phyloP scores from a whole-genome alignment of 441 rosid species.

The Corymbia citriodora region DNA sequence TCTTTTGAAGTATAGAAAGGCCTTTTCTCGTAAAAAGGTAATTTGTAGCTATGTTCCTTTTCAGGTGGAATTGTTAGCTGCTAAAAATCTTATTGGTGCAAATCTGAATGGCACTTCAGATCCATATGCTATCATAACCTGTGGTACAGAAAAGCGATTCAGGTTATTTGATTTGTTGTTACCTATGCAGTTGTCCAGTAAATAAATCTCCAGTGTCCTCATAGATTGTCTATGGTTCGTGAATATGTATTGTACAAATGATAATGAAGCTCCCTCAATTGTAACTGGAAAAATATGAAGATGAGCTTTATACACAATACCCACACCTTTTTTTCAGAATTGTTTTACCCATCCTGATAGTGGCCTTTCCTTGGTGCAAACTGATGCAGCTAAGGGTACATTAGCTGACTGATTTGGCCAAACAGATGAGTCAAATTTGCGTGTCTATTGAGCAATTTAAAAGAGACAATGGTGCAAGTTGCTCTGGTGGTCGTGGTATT shows the following conservation, averaged over 20 bases:
- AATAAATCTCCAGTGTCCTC: background rate
- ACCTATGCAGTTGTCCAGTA: background rate
- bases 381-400: background rate
- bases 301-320: background rate
- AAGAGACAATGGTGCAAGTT: background rate
- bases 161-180: conserved; percentile 46
- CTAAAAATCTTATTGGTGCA: conserved; percentile 96
- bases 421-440: background rate
- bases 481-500: background rate
- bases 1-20: background rate
- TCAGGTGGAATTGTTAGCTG: conserved; percentile 93
- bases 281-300: background rate
- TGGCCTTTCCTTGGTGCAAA: background rate
- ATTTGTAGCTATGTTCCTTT: conserved; percentile 4
- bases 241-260: background rate
- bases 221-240: background rate
- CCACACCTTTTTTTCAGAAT: background rate
- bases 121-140: conserved; percentile 95
- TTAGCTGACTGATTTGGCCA: background rate
- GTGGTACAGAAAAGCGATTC: conserved; percentile 94
- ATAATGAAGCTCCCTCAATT: background rate
- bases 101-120: conserved; percentile 98
- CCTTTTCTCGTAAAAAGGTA: background rate
- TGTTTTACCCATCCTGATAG: background rate
- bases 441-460: background rate